Evolutionary conservation across 352 stramenopile genomes (phyloP), one percentile per base, ranked within the genome.

Genomic region (Globisporangium emineosum): DNA sequence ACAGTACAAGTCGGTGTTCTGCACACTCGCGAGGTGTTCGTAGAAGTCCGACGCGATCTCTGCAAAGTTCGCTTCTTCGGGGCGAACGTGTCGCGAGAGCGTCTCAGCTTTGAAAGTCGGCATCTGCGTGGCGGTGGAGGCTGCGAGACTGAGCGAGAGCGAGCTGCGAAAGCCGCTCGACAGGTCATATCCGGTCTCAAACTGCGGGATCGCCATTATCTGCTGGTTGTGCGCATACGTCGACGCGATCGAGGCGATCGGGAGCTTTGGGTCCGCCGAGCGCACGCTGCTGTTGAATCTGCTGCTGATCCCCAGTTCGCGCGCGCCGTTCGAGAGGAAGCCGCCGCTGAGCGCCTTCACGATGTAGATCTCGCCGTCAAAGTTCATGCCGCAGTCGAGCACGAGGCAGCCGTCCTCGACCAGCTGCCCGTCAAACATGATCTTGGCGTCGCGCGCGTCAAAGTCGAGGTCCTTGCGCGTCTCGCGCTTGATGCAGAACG

Each of bases 401-500:
- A 92, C 76, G 45, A 90, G 71, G 84, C 83, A 92, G 62, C 90
- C 84, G 60, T 92, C 79, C 42, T 93, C 77, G 32, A 92, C 81
- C 13, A 89, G 47, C 35, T 92, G 81, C 0, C 79, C 78, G 56
- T 87, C 83, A 43, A 95, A 89, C 81, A 91, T 88, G 62, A 95
- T 72, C 27, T 81, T 70, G 3, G 83, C 84, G 13, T 90, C 71
- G 3, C 32, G 63, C 1, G 79, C 64, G 2, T 68, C 56, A 17
- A 93, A 75, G 7, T 77, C 75, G 9, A 93, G 67, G 23, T 78
- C 80, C 21, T 59, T 75, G 23, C 40, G 60, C 4, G 73, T 66
- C 23, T 83, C 65, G 50, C 86, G 77, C 53, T 86, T 82, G 17
- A 71, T 75, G 50, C 84, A 95, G 2, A 93, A 66, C 52, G 75